Percentiles rank a stretch among this genome's conserved stretches.
Evolutionary conservation across 768 basidiomycete genomes (phyloP).

Genomic region (Leucocoprinus leucothites): DNA sequence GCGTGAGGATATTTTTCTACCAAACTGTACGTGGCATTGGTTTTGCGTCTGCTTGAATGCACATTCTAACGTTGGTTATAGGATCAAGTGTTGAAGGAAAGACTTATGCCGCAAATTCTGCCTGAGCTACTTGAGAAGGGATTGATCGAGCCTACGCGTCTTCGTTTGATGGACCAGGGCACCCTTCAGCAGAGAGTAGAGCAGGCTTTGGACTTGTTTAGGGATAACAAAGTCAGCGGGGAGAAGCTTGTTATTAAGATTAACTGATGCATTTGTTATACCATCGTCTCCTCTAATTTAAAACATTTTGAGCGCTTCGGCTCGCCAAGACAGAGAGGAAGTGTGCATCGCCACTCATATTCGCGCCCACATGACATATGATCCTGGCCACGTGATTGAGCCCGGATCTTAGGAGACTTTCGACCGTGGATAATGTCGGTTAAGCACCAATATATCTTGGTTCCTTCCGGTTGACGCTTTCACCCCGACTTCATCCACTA

Average conservation of each 20-base stretch:
- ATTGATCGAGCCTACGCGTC: slow-evolving; percentile 37
- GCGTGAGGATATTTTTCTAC: slow-evolving; percentile 40
- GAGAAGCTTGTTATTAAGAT: slow-evolving; percentile 48
- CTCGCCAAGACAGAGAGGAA: neutral
- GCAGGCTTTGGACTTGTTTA: slow-evolving; percentile 40
- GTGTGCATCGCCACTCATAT: neutral
- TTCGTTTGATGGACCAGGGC: slow-evolving; percentile 39
- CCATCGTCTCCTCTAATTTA: too few species aligned
- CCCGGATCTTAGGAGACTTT: slow-evolving; percentile 15
- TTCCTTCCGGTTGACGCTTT: slow-evolving; percentile 5
- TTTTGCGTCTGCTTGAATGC: neutral
- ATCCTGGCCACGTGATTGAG: slow-evolving; percentile 10
- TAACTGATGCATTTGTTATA: neutral
- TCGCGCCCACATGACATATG: neutral
- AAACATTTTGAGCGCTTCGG: neutral
- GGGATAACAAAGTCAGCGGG: slow-evolving; percentile 46
- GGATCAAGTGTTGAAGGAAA: slow-evolving; percentile 39
- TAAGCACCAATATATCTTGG: neutral
- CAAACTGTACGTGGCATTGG: slow-evolving; percentile 28
- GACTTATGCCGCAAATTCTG: slow-evolving; percentile 44
- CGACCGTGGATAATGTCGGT: slow-evolving; percentile 1
- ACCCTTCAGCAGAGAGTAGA: slow-evolving; percentile 38
- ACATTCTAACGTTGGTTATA: slow-evolving; percentile 14
- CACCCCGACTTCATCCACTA: too few species aligned
- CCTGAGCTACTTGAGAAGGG: slow-evolving; percentile 35